A percentile compares a stretch with the other conserved stretches of the same genome.
These are phyloP conservation scores for Sclerotinia borealis DNA, from an alignment of 2,329 filamentous ascomycete species.

Conservation along the genomic window DNA sequence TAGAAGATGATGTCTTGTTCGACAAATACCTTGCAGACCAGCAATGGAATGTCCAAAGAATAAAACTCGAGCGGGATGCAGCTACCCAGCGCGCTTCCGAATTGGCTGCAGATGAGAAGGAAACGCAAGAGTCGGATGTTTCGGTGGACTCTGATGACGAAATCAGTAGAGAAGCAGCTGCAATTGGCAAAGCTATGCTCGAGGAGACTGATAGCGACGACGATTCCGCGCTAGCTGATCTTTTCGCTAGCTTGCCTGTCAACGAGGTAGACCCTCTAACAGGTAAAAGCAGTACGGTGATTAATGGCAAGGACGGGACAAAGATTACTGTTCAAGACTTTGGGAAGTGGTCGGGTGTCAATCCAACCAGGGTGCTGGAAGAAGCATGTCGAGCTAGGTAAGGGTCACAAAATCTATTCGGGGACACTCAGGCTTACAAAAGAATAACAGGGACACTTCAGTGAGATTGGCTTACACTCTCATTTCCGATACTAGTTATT, in stretches of 20 bases:
- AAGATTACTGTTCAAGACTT: slow-evolving; percentile 71
- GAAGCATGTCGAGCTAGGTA: slow-evolving; percentile 81
- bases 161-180: slow-evolving; percentile 50
- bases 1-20: slow-evolving; percentile 74
- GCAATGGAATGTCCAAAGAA: slow-evolving; percentile 55
- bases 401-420: slow-evolving; percentile 14
- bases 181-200: slow-evolving; percentile 53
- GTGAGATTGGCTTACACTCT: slow-evolving; percentile 62
- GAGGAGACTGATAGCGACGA: slow-evolving; percentile 46
- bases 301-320: slow-evolving; percentile 46
- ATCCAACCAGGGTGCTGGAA: slow-evolving; percentile 70
- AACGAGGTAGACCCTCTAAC: slow-evolving; percentile 52
- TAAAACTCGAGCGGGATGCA: slow-evolving; percentile 56
- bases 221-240: slow-evolving; percentile 47
- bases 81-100: slow-evolving; percentile 40
- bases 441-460: slow-evolving; percentile 54
- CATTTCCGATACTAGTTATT: slow-evolving; percentile 68
- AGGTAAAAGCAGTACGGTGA: slow-evolving; percentile 51
- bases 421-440: not conserved
- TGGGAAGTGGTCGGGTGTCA: slow-evolving; percentile 73
- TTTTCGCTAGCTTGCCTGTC: slow-evolving; percentile 57
- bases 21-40: slow-evolving; percentile 60
- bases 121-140: slow-evolving; percentile 24
- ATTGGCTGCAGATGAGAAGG: slow-evolving; percentile 20
- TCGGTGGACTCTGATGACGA: slow-evolving; percentile 39